Evolutionary conservation across 495 filamentous ascomycete genomes (phyloP).

Genomic region (Aspergillus leporis): DNA sequence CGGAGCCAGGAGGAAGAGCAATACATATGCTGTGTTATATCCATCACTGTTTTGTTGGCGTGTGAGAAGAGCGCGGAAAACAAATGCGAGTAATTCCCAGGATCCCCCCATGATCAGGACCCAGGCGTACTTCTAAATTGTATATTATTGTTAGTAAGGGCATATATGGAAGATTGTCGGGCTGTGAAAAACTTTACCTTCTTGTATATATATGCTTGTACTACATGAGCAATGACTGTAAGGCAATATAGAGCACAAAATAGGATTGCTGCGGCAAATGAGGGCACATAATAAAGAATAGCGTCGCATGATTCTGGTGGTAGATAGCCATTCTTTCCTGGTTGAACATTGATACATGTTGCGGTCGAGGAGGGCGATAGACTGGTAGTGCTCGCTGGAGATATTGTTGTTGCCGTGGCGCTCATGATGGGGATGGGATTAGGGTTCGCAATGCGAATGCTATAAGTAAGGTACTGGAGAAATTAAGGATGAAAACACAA

Average conservation of each 20-base stretch:
- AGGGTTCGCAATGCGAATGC: no score
- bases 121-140: conserved; percentile 49
- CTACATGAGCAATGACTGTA: conserved; percentile 30
- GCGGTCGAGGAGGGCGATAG: background rate
- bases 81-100: conserved; percentile 48
- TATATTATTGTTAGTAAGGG: background rate
- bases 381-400: no score
- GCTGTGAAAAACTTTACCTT: conserved; percentile 18
- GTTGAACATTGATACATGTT: conserved; percentile 24
- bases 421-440: no score
- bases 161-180: background rate
- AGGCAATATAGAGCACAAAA: conserved; percentile 38
- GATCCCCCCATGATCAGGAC: conserved; percentile 49
- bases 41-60: conserved; percentile 21
- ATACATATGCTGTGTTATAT: conserved; percentile 13
- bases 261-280: conserved; percentile 34
- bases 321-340: conserved; percentile 34
- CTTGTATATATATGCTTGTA: conserved; percentile 34
- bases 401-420: no score
- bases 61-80: conserved; percentile 34
- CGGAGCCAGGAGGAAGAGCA: conserved; percentile 35
- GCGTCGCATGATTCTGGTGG: conserved; percentile 33
- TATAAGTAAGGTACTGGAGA: no score
- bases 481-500: no score
- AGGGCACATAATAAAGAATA: conserved; percentile 30